phyloP scores from a whole-genome alignment of 495 filamentous ascomycete species.

The Saxispiralis lemnorum region DNA sequence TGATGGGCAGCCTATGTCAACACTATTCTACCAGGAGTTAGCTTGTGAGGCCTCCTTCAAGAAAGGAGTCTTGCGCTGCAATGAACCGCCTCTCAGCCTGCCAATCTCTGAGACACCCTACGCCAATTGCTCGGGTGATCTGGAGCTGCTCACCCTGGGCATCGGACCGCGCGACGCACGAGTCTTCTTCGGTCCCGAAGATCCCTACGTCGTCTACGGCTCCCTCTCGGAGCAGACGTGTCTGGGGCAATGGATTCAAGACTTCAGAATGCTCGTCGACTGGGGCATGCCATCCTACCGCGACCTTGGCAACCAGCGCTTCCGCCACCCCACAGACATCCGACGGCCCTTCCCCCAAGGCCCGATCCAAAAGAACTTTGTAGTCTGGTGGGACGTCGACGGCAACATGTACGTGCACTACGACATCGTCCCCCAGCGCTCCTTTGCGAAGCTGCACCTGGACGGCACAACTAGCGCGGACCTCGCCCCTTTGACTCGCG shows the following conservation, averaged over 20 bases:
- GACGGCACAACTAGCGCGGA: conserved; percentile 29
- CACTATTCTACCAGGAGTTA: conserved; percentile 23
- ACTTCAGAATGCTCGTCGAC: conserved; percentile 31
- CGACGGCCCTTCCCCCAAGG: conserved; percentile 26
- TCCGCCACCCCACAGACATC: conserved; percentile 25
- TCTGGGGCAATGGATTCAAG: conserved; percentile 35
- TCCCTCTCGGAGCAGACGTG: conserved; percentile 34
- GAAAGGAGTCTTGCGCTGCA: conserved; percentile 25
- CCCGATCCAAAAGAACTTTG: conserved; percentile 38
- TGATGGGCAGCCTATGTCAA: no score
- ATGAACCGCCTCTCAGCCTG: conserved; percentile 22
- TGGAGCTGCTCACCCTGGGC: conserved; percentile 19
- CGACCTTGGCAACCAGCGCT: background rate
- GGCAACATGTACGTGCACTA: conserved; percentile 32
- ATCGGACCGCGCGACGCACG: conserved; percentile 35
- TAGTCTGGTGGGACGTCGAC: conserved; percentile 34
- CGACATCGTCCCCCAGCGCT: conserved; percentile 30
- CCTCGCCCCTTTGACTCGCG: conserved; percentile 18
- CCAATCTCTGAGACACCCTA: conserved; percentile 27
- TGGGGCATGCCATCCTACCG: conserved; percentile 20
- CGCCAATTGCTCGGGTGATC: conserved; percentile 27
- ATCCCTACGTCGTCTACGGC: conserved; percentile 30
- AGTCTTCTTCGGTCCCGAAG: conserved; percentile 33
- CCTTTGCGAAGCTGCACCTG: conserved; percentile 26
- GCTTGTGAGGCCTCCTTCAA: conserved; percentile 31